Percentiles rank a stretch among this genome's conserved stretches.
These are phyloP conservation scores for Xerocomus potaroensis DNA, from an alignment of 768 basidiomycete species.

Conservation along the genomic window DNA sequence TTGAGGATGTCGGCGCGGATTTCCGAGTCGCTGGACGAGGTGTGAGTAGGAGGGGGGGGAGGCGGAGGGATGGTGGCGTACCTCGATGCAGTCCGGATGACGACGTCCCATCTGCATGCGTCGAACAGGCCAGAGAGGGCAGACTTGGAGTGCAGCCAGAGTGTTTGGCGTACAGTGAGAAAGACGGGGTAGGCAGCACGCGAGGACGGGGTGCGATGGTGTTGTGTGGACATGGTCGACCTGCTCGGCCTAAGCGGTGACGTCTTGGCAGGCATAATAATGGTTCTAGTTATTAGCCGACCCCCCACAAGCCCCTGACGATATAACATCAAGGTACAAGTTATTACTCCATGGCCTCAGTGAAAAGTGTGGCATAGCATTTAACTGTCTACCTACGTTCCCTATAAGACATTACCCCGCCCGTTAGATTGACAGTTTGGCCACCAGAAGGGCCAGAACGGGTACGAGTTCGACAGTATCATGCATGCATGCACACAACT, in stretches of 20 bases:
- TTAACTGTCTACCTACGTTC: no score
- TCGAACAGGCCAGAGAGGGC: conserved; percentile 59
- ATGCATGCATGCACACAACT: no score
- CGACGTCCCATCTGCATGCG: conserved; percentile 68
- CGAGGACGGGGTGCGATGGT: conserved; percentile 29
- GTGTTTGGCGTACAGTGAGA: conserved; percentile 57
- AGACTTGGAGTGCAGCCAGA: conserved; percentile 57
- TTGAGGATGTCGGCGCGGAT: conserved; percentile 73
- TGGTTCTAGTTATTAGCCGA: no score
- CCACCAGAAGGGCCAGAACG: no score
- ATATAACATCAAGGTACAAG: no score
- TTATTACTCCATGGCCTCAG: no score
- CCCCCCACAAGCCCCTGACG: conserved; percentile 10
- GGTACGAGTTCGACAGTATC: no score
- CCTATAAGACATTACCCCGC: no score
- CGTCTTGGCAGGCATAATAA: not conserved
- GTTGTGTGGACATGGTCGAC: conserved; percentile 24
- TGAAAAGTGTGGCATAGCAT: no score
- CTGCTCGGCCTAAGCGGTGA: not conserved
- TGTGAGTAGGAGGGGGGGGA: conserved; percentile 8
- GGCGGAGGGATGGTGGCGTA: conserved; percentile 29
- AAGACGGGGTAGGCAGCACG: conserved; percentile 65
- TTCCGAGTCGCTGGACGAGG: conserved; percentile 58
- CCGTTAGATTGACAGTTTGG: no score
- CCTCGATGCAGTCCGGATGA: conserved; percentile 56